Evolutionary conservation across 176 grass and related monocot genomes (phyloP).

Genomic region (Rhipidocladum racemiflorum): DNA sequence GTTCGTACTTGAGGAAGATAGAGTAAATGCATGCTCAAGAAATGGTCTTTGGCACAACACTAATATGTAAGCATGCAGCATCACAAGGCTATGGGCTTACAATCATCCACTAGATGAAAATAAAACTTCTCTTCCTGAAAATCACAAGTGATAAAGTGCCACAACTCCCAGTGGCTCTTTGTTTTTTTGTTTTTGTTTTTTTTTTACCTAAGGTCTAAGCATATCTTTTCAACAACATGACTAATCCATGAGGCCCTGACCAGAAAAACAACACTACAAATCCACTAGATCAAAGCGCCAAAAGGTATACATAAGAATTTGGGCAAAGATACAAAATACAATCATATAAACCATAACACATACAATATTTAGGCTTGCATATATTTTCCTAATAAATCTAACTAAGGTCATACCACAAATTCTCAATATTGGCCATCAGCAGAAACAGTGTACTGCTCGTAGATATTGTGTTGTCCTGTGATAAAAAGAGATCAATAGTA

Average conservation of each 20-base stretch:
- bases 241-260: background rate
- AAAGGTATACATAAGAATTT: background rate
- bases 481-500: background rate
- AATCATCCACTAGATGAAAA: background rate
- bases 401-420: slow-evolving; percentile 14
- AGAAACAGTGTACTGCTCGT: slow-evolving; percentile 51
- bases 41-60: slow-evolving; percentile 73
- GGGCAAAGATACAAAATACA: slow-evolving; percentile 9
- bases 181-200: background rate
- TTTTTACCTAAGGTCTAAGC: background rate
- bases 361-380: background rate
- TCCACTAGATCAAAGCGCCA: background rate
- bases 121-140: background rate
- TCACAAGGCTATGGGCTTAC: slow-evolving; percentile 10
- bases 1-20: slow-evolving; percentile 20
- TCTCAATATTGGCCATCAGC: slow-evolving; percentile 69
- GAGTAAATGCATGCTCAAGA: slow-evolving; percentile 67
- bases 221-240: background rate
- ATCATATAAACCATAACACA: background rate
- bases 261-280: slow-evolving; percentile 12
- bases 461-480: slow-evolving; percentile 75
- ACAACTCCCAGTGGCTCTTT: background rate
- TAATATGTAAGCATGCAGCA: slow-evolving; percentile 23
- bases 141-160: background rate
- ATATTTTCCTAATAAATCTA: background rate